Evolutionary conservation across 2,329 filamentous ascomycete species (phyloP), one percentile per base, ranked within the genome.

Genomic region (Colletotrichum sp.): DNA sequence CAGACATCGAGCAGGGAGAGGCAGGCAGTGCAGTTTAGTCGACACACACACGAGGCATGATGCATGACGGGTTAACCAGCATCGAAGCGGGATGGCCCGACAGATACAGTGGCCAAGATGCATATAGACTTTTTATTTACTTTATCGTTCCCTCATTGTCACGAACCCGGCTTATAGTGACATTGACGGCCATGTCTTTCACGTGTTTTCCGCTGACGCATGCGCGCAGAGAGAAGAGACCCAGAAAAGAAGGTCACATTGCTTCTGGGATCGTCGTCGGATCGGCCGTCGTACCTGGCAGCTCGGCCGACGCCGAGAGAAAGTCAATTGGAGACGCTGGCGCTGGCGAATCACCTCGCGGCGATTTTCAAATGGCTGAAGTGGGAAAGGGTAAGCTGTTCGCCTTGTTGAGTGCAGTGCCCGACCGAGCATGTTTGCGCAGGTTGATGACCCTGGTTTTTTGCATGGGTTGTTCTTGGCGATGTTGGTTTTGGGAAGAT

Each of bases 181-280:
- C 43, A 36, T 21, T 57, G 36, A 24, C 7, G 16, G 0, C 30
- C 32, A 26, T 18, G 64, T 2, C 14, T 57, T 32, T 70, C 39
- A 73, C 65, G 39, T 63, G 67, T 30, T 9, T 59, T n/a, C 26
- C 30, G 59, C 18, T 5, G 18, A 14, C 26, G 1, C n/a, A 24
- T 52, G n/a, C 28, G 26, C 59, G 18, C 13, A 32, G 30, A 32
- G 18, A 16, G 0, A 61, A 34, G 24, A 24, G 32, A 8, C 69
- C 72, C 63, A 68, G 72, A 75, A 63, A 63, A 68, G 55, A 68
- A 72, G 61, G 72, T 72, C 72, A 28, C 63, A 72, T 75, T 75
- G 72, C 61, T 68, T 21, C 12, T 36, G 55, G 34, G 69, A 75
- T 75, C 63, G 39, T 59, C 69, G 48, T 21, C 21, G 59, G 68